phyloP scores from a whole-genome alignment of 2,329 filamentous ascomycete species.

The Ilyonectria destructans region DNA sequence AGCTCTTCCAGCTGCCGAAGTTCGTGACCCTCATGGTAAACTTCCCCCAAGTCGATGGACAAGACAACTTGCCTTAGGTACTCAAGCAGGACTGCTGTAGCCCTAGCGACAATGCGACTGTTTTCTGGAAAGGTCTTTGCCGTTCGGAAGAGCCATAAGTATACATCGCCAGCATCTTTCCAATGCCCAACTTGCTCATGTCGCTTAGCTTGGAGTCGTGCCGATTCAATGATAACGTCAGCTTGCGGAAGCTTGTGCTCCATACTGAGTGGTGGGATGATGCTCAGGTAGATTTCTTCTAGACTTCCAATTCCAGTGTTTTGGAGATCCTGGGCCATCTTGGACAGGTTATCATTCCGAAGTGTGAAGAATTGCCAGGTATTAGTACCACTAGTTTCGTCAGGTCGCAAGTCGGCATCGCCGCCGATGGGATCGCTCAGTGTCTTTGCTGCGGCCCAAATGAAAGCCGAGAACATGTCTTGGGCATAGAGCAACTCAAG shows the following conservation, averaged over 20 bases:
- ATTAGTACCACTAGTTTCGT: not conserved
- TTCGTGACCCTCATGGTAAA: not conserved
- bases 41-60: conserved; percentile 21
- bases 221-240: conserved; percentile 29
- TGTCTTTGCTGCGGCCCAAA: conserved; percentile 44
- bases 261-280: conserved; percentile 7
- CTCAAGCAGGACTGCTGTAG: conserved; percentile 39
- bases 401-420: conserved; percentile 3
- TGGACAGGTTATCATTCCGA: conserved; percentile 36
- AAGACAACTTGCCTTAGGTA: conserved; percentile 30
- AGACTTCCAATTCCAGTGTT: conserved; percentile 34
- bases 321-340: conserved; percentile 38
- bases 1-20: not conserved
- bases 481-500: conserved; percentile 43
- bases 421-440: conserved; percentile 16
- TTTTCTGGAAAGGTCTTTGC: conserved; percentile 21
- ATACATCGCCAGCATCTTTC: conserved; percentile 29
- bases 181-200: conserved; percentile 32
- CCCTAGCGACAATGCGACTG: conserved; percentile 10
- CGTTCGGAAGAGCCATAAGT: conserved; percentile 38
- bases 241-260: not conserved
- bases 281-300: not conserved
- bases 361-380: conserved; percentile 41
- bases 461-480: conserved; percentile 51
- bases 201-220: conserved; percentile 28